Evolutionary conservation across 768 basidiomycete genomes (phyloP).

Genomic region (Lentinula sp.): DNA sequence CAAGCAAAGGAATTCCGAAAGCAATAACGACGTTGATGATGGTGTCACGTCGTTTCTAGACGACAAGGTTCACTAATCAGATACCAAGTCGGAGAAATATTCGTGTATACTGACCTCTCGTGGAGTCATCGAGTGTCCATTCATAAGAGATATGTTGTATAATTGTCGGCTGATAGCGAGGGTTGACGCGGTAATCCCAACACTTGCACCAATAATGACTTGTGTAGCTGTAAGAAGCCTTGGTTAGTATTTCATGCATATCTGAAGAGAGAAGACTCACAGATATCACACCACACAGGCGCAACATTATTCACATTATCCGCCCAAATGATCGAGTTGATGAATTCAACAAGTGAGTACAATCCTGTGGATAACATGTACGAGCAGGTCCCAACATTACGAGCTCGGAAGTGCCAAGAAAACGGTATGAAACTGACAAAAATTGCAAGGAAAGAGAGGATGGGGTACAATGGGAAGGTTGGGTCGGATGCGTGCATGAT

Average conservation of each 20-base stretch:
- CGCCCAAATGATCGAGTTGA: conserved; percentile 44
- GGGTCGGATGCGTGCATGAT: conserved; percentile 7
- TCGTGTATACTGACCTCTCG: neutral
- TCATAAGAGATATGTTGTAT: conserved; percentile 8
- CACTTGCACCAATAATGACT: neutral
- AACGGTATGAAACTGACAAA: conserved; percentile 32
- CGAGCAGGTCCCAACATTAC: conserved; percentile 34
- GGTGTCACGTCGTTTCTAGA: conserved; percentile 25
- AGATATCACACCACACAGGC: conserved; percentile 52
- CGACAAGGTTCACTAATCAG: conserved; percentile 19
- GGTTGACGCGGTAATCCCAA: conserved; percentile 9
- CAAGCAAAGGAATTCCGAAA: conserved; percentile 29
- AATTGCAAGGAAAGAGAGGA: conserved; percentile 27
- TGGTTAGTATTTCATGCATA: neutral
- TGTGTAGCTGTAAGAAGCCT: neutral
- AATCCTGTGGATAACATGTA: conserved; percentile 35
- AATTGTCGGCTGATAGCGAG: conserved; percentile 15
- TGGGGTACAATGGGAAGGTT: conserved; percentile 17
- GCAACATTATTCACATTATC: conserved; percentile 25
- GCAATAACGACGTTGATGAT: conserved; percentile 32
- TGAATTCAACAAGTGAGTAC: conserved; percentile 25
- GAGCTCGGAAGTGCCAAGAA: conserved; percentile 34
- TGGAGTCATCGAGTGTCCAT: neutral
- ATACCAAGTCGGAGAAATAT: neutral
- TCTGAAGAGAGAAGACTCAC: conserved; percentile 22